Base-by-base conservation (phyloP, 176 grass and related monocot species). In the Phoenix roebelenii region DNA sequence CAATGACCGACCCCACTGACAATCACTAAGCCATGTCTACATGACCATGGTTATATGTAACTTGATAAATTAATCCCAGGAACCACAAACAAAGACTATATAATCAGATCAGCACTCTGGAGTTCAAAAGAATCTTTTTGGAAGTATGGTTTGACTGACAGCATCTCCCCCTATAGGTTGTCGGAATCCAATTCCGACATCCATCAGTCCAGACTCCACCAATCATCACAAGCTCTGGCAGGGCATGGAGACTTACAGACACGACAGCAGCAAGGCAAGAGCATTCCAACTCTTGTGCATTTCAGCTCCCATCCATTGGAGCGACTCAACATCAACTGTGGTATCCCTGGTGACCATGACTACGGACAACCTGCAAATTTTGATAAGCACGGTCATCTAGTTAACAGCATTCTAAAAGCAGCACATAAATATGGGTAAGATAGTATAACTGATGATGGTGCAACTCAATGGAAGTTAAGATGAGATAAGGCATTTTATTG, bases 221-320 rank as follows among this genome's bases (percentile, higher is more conserved):
- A 71, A 77, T 73, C 77, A 77, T 73, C 77, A 85, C 61, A 76
- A 78, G 64, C 73, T 63, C 75, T 81, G 73, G 83, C 60, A 65
- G 64, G 39, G 67, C 55, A 75, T 62, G 74, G 74, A 52, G 70
- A 44, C 74, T 71, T 74, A 78, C 73, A 71, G 61, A 82, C 79
- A 82, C 74, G 70, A 81, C 78, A 78, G 70, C 69, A 78, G 55
- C 9, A 75, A 74, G 57, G 52, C 28, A 58, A 77, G 65, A 71
- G 48, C 55, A 52, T 63, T 76, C 72, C 67, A 76, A 18, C 57
- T 78, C 74, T 86, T 1, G 3, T 24, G 7, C 26, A 12, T 35
- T 32, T 60, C 10, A 19, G 58, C 58, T 39, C 83, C 83, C 78
- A 75, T 67, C 74, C 61, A 3, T 49, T 0, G 28, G 70, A 63